Evolutionary conservation across 192 early-diverging fungal species (phyloP).

Genomic region (Linnemannia exigua): DNA sequence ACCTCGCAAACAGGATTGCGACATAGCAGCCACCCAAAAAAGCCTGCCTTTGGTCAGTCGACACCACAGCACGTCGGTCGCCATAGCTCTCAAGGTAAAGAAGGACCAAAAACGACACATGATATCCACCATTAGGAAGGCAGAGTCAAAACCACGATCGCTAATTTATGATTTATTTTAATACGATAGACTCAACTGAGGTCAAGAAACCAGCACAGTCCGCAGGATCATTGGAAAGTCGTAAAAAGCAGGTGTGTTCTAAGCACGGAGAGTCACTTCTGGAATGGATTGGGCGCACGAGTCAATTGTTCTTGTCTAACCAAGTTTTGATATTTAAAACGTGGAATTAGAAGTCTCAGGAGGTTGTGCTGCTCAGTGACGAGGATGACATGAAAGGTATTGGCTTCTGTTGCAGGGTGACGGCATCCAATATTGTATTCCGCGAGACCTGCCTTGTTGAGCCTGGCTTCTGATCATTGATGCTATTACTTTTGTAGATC

Average conservation of each 20-base stretch:
- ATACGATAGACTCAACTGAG: neutral
- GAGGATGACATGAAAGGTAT: slow-evolving; percentile 45
- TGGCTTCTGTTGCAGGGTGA: neutral
- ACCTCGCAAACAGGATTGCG: slow-evolving; percentile 31
- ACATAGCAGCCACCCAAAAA: slow-evolving; percentile 9
- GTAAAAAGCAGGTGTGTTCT: neutral
- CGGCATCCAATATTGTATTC: neutral
- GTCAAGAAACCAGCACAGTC: neutral
- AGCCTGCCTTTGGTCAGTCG: neutral
- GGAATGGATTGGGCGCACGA: neutral
- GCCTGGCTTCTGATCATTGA: neutral
- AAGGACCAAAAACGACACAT: neutral
- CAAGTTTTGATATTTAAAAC: neutral
- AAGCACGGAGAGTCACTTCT: too few species aligned
- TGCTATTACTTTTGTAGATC: slow-evolving; percentile 16
- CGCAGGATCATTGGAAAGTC: neutral
- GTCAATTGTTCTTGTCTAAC: neutral
- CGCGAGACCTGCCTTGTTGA: neutral
- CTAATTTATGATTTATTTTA: neutral
- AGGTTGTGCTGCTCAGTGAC: slow-evolving; percentile 25
- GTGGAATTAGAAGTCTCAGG: neutral
- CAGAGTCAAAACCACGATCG: neutral
- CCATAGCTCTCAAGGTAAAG: neutral
- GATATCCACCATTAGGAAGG: neutral
- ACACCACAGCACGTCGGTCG: slow-evolving; percentile 9